Percentiles rank a stretch among this genome's conserved stretches.
Evolutionary conservation across 176 grass and related monocot genomes (phyloP).

Genomic region (Puccinellia tenuiflora): DNA sequence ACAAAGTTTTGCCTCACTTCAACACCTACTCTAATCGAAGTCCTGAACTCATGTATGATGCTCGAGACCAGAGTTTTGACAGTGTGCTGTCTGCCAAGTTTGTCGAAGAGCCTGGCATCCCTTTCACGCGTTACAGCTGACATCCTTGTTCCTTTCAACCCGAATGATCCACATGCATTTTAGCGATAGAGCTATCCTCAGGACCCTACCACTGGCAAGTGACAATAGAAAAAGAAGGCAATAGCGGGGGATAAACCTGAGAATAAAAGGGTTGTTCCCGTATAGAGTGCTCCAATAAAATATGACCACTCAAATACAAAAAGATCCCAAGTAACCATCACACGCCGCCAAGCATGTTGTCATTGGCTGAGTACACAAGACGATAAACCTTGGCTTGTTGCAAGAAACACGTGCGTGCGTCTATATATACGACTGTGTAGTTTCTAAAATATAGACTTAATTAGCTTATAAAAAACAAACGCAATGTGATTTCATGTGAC

Average conservation of each 20-base stretch:
- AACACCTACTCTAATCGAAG: no score
- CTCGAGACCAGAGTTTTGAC: no score
- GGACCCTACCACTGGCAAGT: background rate
- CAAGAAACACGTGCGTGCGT: background rate
- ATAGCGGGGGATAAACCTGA: background rate
- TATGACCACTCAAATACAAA: background rate
- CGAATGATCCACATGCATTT: constrained; percentile 6
- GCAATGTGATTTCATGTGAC: background rate
- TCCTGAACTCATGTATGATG: no score
- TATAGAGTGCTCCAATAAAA: background rate
- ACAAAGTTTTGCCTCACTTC: no score
- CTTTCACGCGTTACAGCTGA: background rate
- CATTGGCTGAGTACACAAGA: background rate
- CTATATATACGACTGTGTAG: background rate
- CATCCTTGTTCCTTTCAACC: constrained; percentile 5
- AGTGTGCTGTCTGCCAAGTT: no score
- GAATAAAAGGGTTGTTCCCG: background rate
- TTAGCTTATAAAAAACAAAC: background rate
- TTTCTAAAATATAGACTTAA: no score
- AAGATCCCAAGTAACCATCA: constrained; percentile 10
- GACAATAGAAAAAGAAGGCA: background rate
- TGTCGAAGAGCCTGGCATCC: no score
- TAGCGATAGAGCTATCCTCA: background rate
- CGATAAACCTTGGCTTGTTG: background rate
- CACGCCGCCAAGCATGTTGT: background rate